Evolutionary conservation across 768 basidiomycete genomes (phyloP), one percentile per base, ranked within the genome.

Genomic region (Trametes gibbosa): DNA sequence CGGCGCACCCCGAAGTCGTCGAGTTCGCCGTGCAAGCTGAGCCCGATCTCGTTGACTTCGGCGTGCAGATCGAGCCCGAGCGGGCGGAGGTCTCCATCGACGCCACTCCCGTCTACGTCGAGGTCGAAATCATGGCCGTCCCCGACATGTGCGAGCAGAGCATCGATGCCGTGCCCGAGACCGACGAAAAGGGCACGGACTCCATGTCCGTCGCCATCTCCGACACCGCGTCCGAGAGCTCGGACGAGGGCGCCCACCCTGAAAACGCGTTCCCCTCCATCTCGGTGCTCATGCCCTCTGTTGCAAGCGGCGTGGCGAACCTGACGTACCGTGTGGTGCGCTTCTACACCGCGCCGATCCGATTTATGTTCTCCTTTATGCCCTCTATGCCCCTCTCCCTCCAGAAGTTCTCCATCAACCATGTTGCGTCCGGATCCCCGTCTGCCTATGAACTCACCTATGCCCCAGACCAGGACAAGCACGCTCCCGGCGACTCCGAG

Each of bases 21-120:
- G 74, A 77, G 53, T 67, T 67, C 4, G 68, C 69, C 2, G 70
- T 74, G 54, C 81, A 82, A 66, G 74, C 69, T 2, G 62, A 67
- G 8, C 77, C 79, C 17, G 56, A 66, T 34, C 64, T 76, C 50
- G 72, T 72, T 23, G 72, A 79, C 14, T 65, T 70, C 35, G 74
- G 68, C 56, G 72, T 80, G 42, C 74, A 79, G 61, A 78, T 72
- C 40, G 70, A 66, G 32, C 78, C 80, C 3, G 66, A 72, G 51
- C 65, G 69, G 5, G 66, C 65, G 19, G 78, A 78, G 25, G 73
- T 75, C 21, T 78, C 75, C 25, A 73, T 86, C 54, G 84, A 85
- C 59, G 85, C 85, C 6, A 75, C 74, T 17, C 85, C 85, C 4
- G 68, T 68, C 24, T 74, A 76, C 24, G 69, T 73, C 14, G 80